A percentile compares a stretch with the other conserved stretches of the same genome.
These are phyloP conservation scores for Graphiopsis chlorocephala DNA, from an alignment of 2,329 filamentous ascomycete genomes.

Conservation along the genomic window DNA sequence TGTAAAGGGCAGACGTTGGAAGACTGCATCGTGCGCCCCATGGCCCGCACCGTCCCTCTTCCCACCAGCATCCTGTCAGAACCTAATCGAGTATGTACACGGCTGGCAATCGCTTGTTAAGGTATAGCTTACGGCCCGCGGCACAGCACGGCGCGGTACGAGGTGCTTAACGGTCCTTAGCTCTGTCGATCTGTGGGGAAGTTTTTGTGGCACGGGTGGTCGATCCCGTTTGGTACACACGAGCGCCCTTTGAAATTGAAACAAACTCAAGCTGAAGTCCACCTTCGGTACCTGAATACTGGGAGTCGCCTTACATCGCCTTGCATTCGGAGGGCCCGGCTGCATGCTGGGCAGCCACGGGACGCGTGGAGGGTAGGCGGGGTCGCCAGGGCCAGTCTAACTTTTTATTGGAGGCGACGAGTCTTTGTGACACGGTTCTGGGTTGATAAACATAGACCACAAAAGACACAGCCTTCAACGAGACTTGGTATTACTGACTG, in stretches of 20 bases:
- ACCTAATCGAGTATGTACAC: neutral
- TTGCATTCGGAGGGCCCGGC: too few species aligned
- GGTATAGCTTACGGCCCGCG: neutral
- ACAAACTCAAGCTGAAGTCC: neutral
- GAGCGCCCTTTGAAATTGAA: neutral
- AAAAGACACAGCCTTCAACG: neutral
- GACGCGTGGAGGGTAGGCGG: neutral
- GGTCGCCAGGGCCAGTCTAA: neutral
- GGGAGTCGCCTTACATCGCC: neutral
- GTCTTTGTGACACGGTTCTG: neutral
- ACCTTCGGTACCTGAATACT: neutral
- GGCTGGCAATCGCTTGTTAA: neutral
- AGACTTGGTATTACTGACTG: neutral
- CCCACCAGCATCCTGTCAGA: neutral
- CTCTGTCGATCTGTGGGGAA: neutral
- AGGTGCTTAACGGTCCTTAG: neutral
- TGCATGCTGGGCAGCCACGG: too few species aligned
- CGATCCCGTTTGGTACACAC: too few species aligned
- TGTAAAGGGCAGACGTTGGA: neutral
- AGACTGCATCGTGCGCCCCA: neutral
- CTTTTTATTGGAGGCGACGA: too few species aligned
- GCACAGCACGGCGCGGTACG: neutral
- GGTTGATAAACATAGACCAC: neutral
- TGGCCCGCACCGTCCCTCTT: neutral
- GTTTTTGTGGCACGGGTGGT: neutral